A percentile compares a stretch with the other conserved stretches of the same genome.
phyloP scores from a whole-genome alignment of 2,329 filamentous ascomycete genomes.

The Venturia pyrina region DNA sequence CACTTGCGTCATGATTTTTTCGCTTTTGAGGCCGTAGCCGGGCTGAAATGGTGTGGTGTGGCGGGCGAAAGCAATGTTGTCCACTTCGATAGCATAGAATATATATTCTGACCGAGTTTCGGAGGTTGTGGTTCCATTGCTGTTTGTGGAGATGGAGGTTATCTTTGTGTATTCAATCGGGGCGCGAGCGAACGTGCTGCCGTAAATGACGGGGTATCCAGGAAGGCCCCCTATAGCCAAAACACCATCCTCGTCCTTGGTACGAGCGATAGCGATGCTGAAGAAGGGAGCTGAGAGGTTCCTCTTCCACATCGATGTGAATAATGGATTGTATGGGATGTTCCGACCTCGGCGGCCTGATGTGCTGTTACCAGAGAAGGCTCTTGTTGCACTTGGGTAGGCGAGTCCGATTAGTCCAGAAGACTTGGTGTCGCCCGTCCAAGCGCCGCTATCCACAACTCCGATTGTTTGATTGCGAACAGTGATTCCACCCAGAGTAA shows the following conservation, averaged over 20 bases:
- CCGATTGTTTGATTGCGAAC: conserved; percentile 4
- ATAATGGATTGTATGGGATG: background rate
- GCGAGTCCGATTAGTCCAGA: conserved; percentile 13
- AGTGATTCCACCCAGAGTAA: conserved; percentile 9
- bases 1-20: background rate
- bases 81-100: conserved; percentile 1
- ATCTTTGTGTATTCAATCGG: background rate
- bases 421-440: conserved; percentile 10
- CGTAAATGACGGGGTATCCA: background rate
- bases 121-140: background rate
- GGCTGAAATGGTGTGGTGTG: background rate
- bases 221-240: conserved; percentile 9
- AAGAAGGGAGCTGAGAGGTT: conserved; percentile 6
- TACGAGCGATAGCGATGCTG: conserved; percentile 4
- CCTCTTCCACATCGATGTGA: conserved; percentile 1
- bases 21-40: too few relatives aligned
- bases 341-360: too few relatives aligned
- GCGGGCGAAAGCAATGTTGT: background rate
- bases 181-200: background rate
- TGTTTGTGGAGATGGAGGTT: background rate
- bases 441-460: conserved; percentile 9
- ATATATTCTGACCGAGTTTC: background rate
- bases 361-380: background rate
- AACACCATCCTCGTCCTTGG: background rate
- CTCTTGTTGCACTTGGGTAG: conserved; percentile 11